These are phyloP conservation scores for Triticum dicoccoides DNA, from an alignment of 176 grass and related monocot species.

Conservation along the genomic window DNA sequence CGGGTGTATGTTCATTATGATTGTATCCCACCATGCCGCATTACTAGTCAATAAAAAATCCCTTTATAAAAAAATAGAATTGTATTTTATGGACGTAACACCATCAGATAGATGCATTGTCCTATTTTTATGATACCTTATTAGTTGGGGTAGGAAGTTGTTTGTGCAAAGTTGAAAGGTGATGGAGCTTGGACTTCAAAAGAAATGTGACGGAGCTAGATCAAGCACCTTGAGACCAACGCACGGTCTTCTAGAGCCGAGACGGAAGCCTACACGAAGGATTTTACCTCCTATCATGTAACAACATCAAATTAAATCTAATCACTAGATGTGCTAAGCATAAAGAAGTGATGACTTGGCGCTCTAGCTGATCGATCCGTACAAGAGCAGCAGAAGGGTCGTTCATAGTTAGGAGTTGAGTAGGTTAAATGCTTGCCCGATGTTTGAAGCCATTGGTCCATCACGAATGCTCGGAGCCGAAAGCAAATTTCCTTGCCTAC, in stretches of 20 bases:
- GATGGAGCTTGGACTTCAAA: too few relatives aligned
- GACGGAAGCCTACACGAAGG: background rate
- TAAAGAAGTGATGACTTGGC: constrained; percentile 7
- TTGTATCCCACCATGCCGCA: too few relatives aligned
- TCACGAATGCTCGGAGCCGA: background rate
- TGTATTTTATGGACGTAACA: too few relatives aligned
- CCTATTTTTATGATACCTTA: too few relatives aligned
- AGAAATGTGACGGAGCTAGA: too few relatives aligned
- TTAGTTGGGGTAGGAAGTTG: too few relatives aligned
- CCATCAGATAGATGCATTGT: too few relatives aligned
- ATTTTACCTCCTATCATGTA: constrained; percentile 5
- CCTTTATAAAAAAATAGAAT: too few relatives aligned
- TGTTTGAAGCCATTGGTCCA: constrained; percentile 39
- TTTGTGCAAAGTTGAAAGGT: too few relatives aligned
- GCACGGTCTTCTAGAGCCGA: constrained; percentile 12
- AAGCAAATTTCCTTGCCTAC: background rate
- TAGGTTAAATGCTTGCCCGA: constrained; percentile 35
- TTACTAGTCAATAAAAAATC: too few relatives aligned
- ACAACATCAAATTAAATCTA: constrained; percentile 19
- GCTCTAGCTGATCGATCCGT: constrained; percentile 8
- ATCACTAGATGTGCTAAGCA: background rate
- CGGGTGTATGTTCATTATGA: too few relatives aligned
- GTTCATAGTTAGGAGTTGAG: constrained; percentile 26
- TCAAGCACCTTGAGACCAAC: constrained; percentile 14
- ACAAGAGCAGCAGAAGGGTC: constrained; percentile 9